Evolutionary conservation across 768 basidiomycete species (phyloP), one percentile per base, ranked within the genome.

Genomic region (Hygrocybe coccinea): DNA sequence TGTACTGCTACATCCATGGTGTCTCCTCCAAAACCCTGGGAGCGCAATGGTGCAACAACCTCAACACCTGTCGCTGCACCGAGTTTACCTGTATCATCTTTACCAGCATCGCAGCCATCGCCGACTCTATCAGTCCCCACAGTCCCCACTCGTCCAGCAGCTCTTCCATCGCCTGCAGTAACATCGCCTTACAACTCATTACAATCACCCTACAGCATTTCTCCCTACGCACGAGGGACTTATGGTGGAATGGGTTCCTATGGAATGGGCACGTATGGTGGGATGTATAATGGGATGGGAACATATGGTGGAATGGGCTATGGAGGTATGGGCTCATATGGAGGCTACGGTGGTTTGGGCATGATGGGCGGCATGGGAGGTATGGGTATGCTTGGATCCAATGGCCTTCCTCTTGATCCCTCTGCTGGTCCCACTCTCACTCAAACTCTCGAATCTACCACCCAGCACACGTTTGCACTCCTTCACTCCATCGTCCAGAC

Each of bases 401-500:
- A 83, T 52, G 80, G 76, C 55, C 48, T 56, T 33, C 49, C 47
- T 17, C 25, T 37, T 66, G 36, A 66, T 64, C 45, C 66, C 67
- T 39, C 50, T 9, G 55, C 41, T 56, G 56, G 59, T 44, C 63
- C 60, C 21, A 82, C 84, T 5, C 84, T 97, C 55, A 86, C 92
- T 0, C 91, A 94, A 65, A 85, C 89, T 0, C 86, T 97, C 57
- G 93, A 97, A 73, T 69, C 83, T 5, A 89, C 91, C 9, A 99
- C 95, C 1, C 87, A 90, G 52, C 87, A 90, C 55, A 97, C 95
- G 2, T 99, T 99, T 65, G 80, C 88, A 25, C 85, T 99, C 55
- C 77, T 99, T 25, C 94, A 97, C 62, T 91, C 89, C 10, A 87
- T 99, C 67, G 95, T 99, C 44, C 90, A 92, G 64, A 97, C 95